Conservation (phyloP, 2,329 filamentous ascomycete genomes). For the Elsinoe fawcettii region DNA sequence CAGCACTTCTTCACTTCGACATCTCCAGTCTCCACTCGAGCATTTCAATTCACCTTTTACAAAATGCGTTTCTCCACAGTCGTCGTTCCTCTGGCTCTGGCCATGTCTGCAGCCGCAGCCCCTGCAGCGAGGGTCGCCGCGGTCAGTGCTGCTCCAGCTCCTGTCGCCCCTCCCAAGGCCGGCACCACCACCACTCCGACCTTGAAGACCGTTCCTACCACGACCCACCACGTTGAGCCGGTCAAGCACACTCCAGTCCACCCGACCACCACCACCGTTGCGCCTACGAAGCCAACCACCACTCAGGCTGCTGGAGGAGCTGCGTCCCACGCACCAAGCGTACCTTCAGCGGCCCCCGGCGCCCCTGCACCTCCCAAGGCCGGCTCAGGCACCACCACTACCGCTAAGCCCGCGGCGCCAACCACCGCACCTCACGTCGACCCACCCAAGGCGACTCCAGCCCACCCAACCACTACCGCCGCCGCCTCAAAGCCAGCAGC, state of each 20-base stretch:
- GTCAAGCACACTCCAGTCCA: background rate
- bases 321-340: background rate
- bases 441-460: background rate
- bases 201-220: background rate
- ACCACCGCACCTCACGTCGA: background rate
- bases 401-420: background rate
- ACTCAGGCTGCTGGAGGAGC: background rate
- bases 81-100: background rate
- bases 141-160: background rate
- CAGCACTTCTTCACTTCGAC: background rate
- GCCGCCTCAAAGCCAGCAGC: background rate
- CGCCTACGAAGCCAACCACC: background rate
- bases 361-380: background rate
- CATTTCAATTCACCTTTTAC: background rate
- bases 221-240: background rate
- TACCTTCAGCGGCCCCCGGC: background rate
- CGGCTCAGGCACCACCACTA: background rate
- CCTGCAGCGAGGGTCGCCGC: background rate
- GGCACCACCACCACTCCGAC: background rate
- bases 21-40: too few species aligned
- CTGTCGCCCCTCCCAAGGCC: background rate
- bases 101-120: background rate
- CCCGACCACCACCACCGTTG: background rate
- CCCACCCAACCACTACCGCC: background rate
- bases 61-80: conserved; percentile 1